These are phyloP conservation scores for Pichia membranifaciens DNA, from an alignment of 805 yeast genomes.

Conservation along the genomic window DNA sequence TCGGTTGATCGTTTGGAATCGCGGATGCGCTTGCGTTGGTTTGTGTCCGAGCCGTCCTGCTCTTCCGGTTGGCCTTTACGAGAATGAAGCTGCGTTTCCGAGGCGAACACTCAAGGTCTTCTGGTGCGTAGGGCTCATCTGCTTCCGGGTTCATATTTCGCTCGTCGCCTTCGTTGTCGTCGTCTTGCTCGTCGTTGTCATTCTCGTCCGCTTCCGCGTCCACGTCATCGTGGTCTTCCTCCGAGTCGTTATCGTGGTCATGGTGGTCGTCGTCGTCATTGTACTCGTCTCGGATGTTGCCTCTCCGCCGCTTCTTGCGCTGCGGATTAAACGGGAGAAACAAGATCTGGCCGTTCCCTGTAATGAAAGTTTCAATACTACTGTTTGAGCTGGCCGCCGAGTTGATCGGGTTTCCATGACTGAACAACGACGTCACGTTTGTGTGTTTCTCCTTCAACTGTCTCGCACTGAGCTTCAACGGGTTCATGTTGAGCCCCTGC, in stretches of 20 bases:
- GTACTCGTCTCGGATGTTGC: constrained; percentile 15
- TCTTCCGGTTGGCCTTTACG: no score
- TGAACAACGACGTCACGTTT: neutral
- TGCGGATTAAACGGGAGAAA: constrained; percentile 31
- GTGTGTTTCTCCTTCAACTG: constrained; percentile 6
- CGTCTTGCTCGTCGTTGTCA: constrained; percentile 18
- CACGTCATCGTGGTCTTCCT: constrained; percentile 18
- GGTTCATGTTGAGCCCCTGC: constrained; percentile 28
- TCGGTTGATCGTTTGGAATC: neutral
- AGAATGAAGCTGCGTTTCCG: no score
- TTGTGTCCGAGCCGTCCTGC: no score
- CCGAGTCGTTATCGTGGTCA: constrained; percentile 24
- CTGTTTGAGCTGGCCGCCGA: constrained; percentile 9
- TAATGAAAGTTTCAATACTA: constrained; percentile 22
- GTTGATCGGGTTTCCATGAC: constrained; percentile 5
- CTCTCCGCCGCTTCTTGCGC: constrained; percentile 18
- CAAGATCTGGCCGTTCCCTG: constrained; percentile 31
- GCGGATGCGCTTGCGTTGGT: no score
- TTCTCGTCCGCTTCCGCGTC: constrained; percentile 13
- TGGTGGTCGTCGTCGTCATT: constrained; percentile 17
- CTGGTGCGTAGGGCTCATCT: constrained; percentile 1
- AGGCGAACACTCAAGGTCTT: neutral
- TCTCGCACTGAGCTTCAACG: constrained; percentile 19
- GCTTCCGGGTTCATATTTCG: neutral
- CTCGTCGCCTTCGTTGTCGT: constrained; percentile 7